phyloP scores from a whole-genome alignment of 768 basidiomycete genomes.

The Aureoboletus auriporus region DNA sequence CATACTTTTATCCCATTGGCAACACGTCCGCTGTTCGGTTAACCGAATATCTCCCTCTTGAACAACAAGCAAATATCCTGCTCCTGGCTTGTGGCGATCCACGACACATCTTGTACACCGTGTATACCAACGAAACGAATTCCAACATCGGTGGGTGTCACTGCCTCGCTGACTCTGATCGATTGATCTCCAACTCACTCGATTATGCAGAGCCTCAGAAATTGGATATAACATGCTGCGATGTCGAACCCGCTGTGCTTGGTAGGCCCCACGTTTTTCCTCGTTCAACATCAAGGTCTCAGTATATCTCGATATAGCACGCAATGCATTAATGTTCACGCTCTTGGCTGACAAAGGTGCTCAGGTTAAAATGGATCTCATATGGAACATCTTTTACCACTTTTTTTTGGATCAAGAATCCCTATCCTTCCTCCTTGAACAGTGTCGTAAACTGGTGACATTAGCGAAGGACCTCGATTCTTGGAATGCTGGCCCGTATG shows the following conservation, averaged over 20 bases:
- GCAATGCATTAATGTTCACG: conserved; percentile 27
- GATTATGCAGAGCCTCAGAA: conserved; percentile 18
- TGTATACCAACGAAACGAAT: conserved; percentile 22
- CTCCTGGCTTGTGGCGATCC: conserved; percentile 58
- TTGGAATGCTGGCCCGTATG: conserved; percentile 27
- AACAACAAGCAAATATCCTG: conserved; percentile 44
- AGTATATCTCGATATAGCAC: conserved; percentile 14
- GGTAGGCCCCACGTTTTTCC: conserved; percentile 10
- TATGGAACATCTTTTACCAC: conserved; percentile 33
- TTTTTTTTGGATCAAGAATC: conserved; percentile 23
- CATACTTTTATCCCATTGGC: conserved; percentile 56
- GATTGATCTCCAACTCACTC: background rate
- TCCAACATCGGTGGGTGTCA: conserved; percentile 8
- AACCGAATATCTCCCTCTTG: conserved; percentile 44
- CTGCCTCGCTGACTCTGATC: no score
- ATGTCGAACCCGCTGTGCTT: conserved; percentile 26
- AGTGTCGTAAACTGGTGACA: conserved; percentile 22
- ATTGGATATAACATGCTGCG: conserved; percentile 29
- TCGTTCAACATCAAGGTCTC: background rate
- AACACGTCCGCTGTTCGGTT: conserved; percentile 54
- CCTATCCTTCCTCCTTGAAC: conserved; percentile 21
- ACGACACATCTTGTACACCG: conserved; percentile 49
- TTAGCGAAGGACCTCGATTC: conserved; percentile 14
- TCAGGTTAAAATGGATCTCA: conserved; percentile 10
- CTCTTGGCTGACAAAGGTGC: conserved; percentile 23